Evolutionary conservation across 139 green algal species (phyloP), one percentile per base, ranked within the genome.

Genomic region (Spirogloea muscicola): DNA sequence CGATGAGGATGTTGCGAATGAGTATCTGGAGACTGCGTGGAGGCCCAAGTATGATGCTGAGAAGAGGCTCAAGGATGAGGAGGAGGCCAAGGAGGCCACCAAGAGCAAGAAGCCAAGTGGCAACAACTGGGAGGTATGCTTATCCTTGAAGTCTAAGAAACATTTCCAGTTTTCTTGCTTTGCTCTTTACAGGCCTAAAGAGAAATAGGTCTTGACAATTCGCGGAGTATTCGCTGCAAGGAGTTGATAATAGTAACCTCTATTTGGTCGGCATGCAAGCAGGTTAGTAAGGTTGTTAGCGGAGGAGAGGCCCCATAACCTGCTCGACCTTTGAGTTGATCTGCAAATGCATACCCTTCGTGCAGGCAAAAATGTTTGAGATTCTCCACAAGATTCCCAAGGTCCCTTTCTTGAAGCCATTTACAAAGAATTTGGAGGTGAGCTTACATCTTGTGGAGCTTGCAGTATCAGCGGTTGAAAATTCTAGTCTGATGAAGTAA

Each of bases 1-100:
- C 62, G 59, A 84, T 41, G 44, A 75, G 33, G 58, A 68, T 16
- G 71, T 43, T n/a, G 77, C 72, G 2, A 49, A 75, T 27, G 79
- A 76, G 39, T 60, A 82, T 49, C 33, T 34, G 13, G 43, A 44
- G 57, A 69, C 49, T 29, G 37, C 37, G 3, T 88, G 79, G 68
- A 41, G 76, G 37, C n/a, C 62, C 60, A 77, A 84, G 38, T 58
- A 59, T 25, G 64, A 27, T 9, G 57, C 57, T 61, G 41, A 77
- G 31, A 81, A 77, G 65, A 29, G 31, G 38, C 5, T 63, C 1
- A 71, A 71, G 61, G 29, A 59, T 5, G 37, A 62, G 37, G 33
- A 58, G 10, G 10, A 49, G 1, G 3, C 37, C 49, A 29, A 29
- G 0, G 49, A 58, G 36, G 59, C 27, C 25, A 7, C 25, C 1